Base-by-base conservation (phyloP, 2,329 filamentous ascomycete species). In the Hypoxylon rubiginosum region DNA sequence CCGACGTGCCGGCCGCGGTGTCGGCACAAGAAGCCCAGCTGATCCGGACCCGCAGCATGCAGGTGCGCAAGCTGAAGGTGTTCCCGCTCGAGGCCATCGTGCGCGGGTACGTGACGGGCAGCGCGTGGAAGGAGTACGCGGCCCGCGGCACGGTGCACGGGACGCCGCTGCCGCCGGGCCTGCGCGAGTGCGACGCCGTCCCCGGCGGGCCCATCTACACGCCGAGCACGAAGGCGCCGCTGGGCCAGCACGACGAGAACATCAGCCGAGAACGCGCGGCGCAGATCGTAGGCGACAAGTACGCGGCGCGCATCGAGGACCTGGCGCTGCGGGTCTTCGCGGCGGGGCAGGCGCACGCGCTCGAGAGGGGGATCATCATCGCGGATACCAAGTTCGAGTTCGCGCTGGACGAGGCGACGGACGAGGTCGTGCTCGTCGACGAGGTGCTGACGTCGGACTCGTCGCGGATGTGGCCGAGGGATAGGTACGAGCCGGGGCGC, bases 91-190 rank as follows among this genome's bases (percentile, higher is more conserved):
- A 95, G 80, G 91, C 90, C 46, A 95, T 95, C 69, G 92, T 97
- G n/a, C 89, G 93, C 62, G 94, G 94, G 71, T 97, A 97, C 82
- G 89, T 97, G 76, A 94, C 94, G 5, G 94, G 94, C 46, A 92
- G 89, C 49, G 93, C 92, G 0, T 97, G 92, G 91, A 85, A 85
- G 41, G 93, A 97, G 82, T 86, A 96, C 82, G 82, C 88, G 76
- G 84, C 86, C 70, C 84, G 81, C 19, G 91, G 92, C 56, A 97
- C 93, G 1, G 91, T 97, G 15, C 92, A 97, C 79, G 92, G 93
- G 21, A 90, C 94, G 71, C 76, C 84, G 15, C 84, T 93, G 70
- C 87, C 91, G 1, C 79, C 83, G 3, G 93, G 92, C 1, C 81
- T 97, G 68, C 79, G 85, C 75, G 91, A 92, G 78, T 93, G 89